Base-by-base conservation (phyloP, 164 flowering plant species). In the Piper longum region DNA sequence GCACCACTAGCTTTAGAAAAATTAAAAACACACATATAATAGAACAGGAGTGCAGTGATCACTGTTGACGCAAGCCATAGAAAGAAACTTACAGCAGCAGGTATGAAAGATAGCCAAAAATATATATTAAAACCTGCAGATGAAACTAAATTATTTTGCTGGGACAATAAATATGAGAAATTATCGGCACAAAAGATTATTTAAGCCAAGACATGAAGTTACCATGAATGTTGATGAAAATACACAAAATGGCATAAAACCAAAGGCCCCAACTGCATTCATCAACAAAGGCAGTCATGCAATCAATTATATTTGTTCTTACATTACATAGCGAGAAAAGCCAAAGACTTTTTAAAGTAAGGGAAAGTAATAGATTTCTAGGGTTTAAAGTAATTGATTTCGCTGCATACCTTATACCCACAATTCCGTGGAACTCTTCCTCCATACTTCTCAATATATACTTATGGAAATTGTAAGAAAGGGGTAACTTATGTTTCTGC, bases 381-480 rank as follows among this genome's bases (percentile, higher is more conserved):
- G 36, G 36, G 36, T 26, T 26, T 26, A 26, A 26, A 26, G 36
- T 26, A 26, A 26, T 26, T 26, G 51, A 16, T 42, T 42, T 43
- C 9, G 17, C 18, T 48, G 64, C 36, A 44, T 80, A 93, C 98
- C 97, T 85, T 57, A 93, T 86, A 4, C 97, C 98, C 57, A 93
- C 83, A 63, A 89, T 89, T n/a, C 85, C 89, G 60, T 84, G 84
- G 68, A 93, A 86, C 63, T 93, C 98, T 63, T 93, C 97, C 67
- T 93, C 97, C 98, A 93, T 89, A 80, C 97, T 89, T 7, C 98
- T 85, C 9, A 87, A 87, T 86, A 93, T 86, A 65, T 93, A 93
- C 55, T 77, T 88, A 65, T 88, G 97, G 66, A 93, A 89, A 72
- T 93, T 75, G 70, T 93, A 93, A 45, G 95, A 75, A 63, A 74